phyloP scores from a whole-genome alignment of 805 yeast species.

The Scheffersomyces ergatensis region DNA sequence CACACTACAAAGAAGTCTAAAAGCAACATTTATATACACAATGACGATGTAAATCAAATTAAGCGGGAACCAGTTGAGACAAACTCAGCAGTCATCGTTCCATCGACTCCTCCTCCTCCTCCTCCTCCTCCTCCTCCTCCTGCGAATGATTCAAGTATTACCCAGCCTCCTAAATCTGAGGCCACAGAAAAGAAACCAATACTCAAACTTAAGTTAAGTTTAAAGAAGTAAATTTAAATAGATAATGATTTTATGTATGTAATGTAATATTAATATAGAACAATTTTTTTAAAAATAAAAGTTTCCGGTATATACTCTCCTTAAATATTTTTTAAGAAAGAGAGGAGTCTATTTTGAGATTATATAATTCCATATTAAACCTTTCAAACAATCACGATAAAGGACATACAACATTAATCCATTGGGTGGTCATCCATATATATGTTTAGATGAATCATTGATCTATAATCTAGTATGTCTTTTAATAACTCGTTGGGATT shows the following conservation, averaged over 20 bases:
- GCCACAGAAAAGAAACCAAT: slow-evolving; percentile 1
- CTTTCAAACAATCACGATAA: too few species aligned
- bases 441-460: too few species aligned
- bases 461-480: slow-evolving; percentile 16
- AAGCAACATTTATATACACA: slow-evolving; percentile 26
- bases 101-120: not conserved
- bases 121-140: not conserved
- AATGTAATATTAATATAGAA: too few species aligned
- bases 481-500: slow-evolving; percentile 28
- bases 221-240: not conserved
- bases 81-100: not conserved
- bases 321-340: too few species aligned
- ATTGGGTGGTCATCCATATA: too few species aligned
- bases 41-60: not conserved
- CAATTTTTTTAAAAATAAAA: too few species aligned
- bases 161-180: not conserved
- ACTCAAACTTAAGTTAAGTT: slow-evolving; percentile 1
- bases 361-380: too few species aligned
- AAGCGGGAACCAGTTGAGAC: not conserved
- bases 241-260: not conserved
- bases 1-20: slow-evolving; percentile 18
- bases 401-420: too few species aligned
- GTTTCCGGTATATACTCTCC: too few species aligned
- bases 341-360: too few species aligned
- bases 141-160: not conserved